Evolutionary conservation across 2,329 filamentous ascomycete species (phyloP).

Genomic region (Arthrobotrys sphaeroides): DNA sequence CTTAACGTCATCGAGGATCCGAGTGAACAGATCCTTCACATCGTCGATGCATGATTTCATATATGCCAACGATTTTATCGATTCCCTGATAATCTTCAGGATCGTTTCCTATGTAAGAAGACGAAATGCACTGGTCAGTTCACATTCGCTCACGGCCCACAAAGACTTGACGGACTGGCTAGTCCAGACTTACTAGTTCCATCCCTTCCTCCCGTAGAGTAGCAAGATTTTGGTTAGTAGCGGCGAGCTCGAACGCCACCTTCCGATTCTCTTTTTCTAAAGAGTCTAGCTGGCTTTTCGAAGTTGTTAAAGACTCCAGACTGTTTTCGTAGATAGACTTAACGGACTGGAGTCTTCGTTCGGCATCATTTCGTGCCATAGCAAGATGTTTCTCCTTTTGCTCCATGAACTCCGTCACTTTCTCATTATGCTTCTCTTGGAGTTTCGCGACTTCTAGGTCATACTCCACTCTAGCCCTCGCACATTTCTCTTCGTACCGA

Average conservation of each 20-base stretch:
- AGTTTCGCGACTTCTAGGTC: not conserved
- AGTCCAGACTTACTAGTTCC: not conserved
- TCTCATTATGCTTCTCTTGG: not conserved
- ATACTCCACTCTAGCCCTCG: not conserved
- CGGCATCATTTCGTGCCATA: not conserved
- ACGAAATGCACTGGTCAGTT: not conserved
- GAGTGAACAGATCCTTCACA: not conserved
- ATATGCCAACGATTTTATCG: not conserved
- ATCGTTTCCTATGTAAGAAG: not conserved
- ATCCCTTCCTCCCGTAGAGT: slow-evolving; percentile 4
- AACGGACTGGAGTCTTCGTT: not conserved
- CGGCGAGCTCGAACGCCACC: not conserved
- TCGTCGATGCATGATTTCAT: slow-evolving; percentile 15
- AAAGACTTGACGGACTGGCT: no score
- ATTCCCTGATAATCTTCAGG: not conserved
- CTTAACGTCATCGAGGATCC: slow-evolving; percentile 12
- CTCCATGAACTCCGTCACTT: not conserved
- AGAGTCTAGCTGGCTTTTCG: not conserved
- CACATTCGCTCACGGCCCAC: no score
- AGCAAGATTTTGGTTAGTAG: not conserved
- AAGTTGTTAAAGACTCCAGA: not conserved
- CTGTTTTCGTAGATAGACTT: not conserved
- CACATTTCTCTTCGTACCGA: not conserved
- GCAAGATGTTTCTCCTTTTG: not conserved
- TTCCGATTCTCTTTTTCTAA: not conserved